Percentiles rank a stretch among this genome's conserved stretches.
phyloP scores from a whole-genome alignment of 108 stramenopile species.

The Phaeodactylum tricornutum region DNA sequence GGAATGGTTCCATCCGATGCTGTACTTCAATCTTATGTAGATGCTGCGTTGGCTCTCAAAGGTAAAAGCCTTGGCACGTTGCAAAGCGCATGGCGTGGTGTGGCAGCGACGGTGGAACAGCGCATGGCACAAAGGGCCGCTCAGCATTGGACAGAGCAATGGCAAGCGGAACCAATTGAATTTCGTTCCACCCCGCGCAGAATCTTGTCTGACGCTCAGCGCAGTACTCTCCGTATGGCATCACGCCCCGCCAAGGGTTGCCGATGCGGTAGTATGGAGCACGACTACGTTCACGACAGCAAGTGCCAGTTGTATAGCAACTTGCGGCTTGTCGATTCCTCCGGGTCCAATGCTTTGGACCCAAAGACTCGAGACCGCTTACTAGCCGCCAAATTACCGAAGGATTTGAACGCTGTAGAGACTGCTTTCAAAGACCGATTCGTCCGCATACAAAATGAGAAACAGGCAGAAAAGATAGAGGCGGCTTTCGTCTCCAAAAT shows the following conservation, averaged over 20 bases:
- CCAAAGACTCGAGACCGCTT: neutral
- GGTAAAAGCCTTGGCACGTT: neutral
- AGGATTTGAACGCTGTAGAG: slow-evolving; percentile 41
- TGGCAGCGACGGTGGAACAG: neutral
- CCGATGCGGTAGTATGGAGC: slow-evolving; percentile 46
- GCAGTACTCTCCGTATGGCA: slow-evolving; percentile 29
- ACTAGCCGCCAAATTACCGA: neutral
- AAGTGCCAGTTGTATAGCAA: slow-evolving; percentile 55
- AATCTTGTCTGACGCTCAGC: slow-evolving; percentile 40
- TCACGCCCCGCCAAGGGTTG: slow-evolving; percentile 60
- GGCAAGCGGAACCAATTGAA: slow-evolving; percentile 1
- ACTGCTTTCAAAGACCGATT: slow-evolving; percentile 54
- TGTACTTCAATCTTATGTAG: neutral
- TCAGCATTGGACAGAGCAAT: slow-evolving; percentile 4
- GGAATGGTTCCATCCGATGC: neutral
- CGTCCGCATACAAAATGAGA: slow-evolving; percentile 30
- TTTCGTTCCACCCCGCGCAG: neutral
- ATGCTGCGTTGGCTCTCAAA: neutral
- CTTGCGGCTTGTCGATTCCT: slow-evolving; percentile 10
- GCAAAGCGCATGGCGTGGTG: neutral
- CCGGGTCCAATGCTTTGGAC: neutral
- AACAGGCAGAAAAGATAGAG: slow-evolving; percentile 35
- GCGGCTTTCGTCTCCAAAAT: slow-evolving; percentile 61
- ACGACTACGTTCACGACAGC: slow-evolving; percentile 55
- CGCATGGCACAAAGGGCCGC: slow-evolving; percentile 3